Evolutionary conservation across 768 basidiomycete species (phyloP).

Genomic region (Xerocomellus dryophilus): DNA sequence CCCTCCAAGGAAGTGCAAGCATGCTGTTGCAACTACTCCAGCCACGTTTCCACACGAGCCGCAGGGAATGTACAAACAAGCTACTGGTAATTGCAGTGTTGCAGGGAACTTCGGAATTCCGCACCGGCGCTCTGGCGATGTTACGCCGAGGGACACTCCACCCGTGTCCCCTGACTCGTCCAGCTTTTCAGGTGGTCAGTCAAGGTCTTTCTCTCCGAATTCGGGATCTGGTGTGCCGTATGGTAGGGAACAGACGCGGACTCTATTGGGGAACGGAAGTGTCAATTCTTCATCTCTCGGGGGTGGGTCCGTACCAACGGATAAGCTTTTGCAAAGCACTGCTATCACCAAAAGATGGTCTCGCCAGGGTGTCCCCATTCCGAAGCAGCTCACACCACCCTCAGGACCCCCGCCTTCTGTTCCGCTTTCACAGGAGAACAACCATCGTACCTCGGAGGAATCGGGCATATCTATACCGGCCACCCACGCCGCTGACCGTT

Average conservation of each 20-base stretch:
- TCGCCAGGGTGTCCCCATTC: slow-evolving; percentile 44
- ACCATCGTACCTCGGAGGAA: slow-evolving; percentile 24
- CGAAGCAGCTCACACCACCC: slow-evolving; percentile 55
- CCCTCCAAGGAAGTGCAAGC: slow-evolving; percentile 32
- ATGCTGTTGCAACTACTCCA: slow-evolving; percentile 1
- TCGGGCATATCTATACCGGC: slow-evolving; percentile 28
- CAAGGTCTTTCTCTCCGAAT: slow-evolving; percentile 3
- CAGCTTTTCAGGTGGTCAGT: slow-evolving; percentile 1
- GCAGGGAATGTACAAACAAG: slow-evolving; percentile 25
- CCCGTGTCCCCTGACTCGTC: slow-evolving; percentile 5
- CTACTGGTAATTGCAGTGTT: slow-evolving; percentile 27
- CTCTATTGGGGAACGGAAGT: not conserved
- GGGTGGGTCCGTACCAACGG: slow-evolving; percentile 24
- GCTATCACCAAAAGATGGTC: slow-evolving; percentile 51
- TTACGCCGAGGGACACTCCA: slow-evolving; percentile 9
- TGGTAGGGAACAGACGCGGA: not conserved
- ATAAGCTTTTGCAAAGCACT: slow-evolving; percentile 18
- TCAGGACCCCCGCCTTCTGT: slow-evolving; percentile 56
- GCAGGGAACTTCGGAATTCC: slow-evolving; percentile 31
- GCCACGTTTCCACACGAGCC: slow-evolving; percentile 1
- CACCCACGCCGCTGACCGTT: slow-evolving; percentile 32
- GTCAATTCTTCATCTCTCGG: not conserved
- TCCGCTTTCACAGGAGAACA: slow-evolving; percentile 29
- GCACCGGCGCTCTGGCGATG: slow-evolving; percentile 7
- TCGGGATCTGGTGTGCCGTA: not conserved